Evolutionary conservation across 305 asterid species (phyloP).

Genomic region (Caryopteris hybrid): DNA sequence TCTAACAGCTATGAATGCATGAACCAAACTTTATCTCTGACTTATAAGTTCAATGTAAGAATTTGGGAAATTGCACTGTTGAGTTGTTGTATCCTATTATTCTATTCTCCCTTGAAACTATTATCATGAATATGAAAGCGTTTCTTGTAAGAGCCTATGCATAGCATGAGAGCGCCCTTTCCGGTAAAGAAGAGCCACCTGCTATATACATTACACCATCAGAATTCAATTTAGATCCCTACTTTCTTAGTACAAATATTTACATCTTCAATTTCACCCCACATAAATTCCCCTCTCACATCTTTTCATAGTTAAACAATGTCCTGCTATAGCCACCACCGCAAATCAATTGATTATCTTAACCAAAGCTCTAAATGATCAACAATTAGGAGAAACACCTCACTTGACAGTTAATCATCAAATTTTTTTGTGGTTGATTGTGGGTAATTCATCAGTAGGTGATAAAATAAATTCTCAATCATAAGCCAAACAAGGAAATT

Average conservation of each 20-base stretch:
- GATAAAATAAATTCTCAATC: background rate
- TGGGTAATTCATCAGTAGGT: background rate
- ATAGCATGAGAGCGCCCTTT: background rate
- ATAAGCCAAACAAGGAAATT: background rate
- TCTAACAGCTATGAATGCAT: background rate
- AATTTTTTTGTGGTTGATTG: background rate
- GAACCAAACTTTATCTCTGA: background rate
- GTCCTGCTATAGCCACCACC: constrained; percentile 2
- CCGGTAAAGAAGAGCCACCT: background rate
- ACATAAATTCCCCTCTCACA: background rate
- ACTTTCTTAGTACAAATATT: background rate
- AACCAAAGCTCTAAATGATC: background rate
- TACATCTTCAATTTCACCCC: background rate
- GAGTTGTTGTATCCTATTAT: background rate
- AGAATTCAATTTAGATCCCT: background rate
- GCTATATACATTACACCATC: background rate
- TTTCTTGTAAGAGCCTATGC: background rate
- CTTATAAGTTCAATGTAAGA: background rate
- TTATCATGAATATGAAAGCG: background rate
- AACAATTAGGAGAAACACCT: background rate
- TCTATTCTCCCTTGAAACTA: background rate
- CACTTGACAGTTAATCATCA: background rate
- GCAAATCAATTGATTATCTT: background rate
- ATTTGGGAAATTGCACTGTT: background rate
- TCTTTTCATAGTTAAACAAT: background rate